Conservation (phyloP, 768 basidiomycete genomes). For the Cyclocybe cylindracea region DNA sequence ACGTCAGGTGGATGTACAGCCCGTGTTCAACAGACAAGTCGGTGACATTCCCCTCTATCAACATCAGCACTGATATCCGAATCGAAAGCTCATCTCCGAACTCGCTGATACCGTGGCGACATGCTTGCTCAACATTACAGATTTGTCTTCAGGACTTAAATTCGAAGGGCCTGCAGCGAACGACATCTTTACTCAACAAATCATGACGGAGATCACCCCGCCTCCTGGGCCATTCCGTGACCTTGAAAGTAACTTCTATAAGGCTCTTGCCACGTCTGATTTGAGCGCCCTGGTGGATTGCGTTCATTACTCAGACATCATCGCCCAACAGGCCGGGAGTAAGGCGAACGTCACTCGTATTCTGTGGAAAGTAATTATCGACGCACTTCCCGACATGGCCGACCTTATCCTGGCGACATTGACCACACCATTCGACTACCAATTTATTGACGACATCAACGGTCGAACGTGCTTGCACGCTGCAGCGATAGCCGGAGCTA, state of each 20-base stretch:
- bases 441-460: constrained; percentile 96
- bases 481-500: constrained; percentile 82
- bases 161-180: constrained; percentile 80
- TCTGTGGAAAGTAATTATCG: constrained; percentile 89
- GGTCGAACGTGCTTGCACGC: constrained; percentile 92
- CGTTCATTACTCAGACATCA: constrained; percentile 66
- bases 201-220: constrained; percentile 59
- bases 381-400: constrained; percentile 71
- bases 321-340: constrained; percentile 60
- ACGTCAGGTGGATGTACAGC: constrained; percentile 98
- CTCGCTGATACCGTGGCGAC: constrained; percentile 90
- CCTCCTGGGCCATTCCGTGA: constrained; percentile 81
- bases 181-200: constrained; percentile 74
- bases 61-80: constrained; percentile 1
- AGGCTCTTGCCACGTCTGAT: constrained; percentile 69
- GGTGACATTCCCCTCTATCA: constrained; percentile 17
- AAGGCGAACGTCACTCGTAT: constrained; percentile 83
- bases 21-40: constrained; percentile 94
- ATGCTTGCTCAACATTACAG: constrained; percentile 77
- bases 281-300: constrained; percentile 64
- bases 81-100: constrained; percentile 83
- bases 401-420: constrained; percentile 74
- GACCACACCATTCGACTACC: constrained; percentile 78
- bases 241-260: constrained; percentile 84
- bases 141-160: constrained; percentile 71